These are phyloP conservation scores for Cichorium intybus DNA, from an alignment of 140 eudicot genomes.

Conservation along the genomic window DNA sequence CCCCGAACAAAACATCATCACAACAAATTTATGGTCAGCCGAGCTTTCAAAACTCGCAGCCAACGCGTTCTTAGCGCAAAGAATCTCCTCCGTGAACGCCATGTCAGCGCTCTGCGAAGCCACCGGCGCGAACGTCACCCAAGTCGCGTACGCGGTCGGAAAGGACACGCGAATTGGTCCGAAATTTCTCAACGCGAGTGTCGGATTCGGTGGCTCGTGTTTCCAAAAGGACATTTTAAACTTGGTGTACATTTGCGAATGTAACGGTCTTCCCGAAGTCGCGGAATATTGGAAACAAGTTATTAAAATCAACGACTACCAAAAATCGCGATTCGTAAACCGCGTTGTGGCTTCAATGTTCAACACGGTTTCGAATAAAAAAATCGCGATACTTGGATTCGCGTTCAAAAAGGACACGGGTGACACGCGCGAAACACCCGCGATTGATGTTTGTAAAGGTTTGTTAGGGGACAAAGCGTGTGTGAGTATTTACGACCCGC, in stretches of 20 bases:
- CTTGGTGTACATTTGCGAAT: conserved; percentile 68
- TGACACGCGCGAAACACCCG: conserved; percentile 72
- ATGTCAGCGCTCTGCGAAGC: conserved; percentile 69
- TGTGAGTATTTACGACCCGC: conserved; percentile 74
- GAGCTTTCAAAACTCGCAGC: conserved; percentile 83
- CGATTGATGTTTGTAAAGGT: conserved; percentile 71
- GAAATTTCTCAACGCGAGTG: conserved; percentile 67
- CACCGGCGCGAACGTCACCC: conserved; percentile 60
- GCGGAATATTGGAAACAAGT: conserved; percentile 84
- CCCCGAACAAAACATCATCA: conserved; percentile 61
- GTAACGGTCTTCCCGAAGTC: conserved; percentile 73
- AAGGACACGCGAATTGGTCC: conserved; percentile 70
- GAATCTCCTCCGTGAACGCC: conserved; percentile 61
- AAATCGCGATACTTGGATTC: conserved; percentile 58
- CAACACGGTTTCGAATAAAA: conserved; percentile 67
- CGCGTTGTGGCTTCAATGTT: conserved; percentile 77
- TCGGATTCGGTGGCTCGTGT: conserved; percentile 74
- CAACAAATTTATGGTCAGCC: conserved; percentile 75
- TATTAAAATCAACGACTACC: conserved; percentile 69
- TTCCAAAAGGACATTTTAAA: conserved; percentile 64
- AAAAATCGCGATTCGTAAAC: conserved; percentile 71
- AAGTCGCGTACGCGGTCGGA: conserved; percentile 66
- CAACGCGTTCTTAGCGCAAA: conserved; percentile 71
- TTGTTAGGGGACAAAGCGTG: conserved; percentile 63
- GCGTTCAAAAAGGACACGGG: conserved; percentile 69